Evolutionary conservation across 208 protist genomes (phyloP).

Genomic region (Wallacemonas rigidus): DNA sequence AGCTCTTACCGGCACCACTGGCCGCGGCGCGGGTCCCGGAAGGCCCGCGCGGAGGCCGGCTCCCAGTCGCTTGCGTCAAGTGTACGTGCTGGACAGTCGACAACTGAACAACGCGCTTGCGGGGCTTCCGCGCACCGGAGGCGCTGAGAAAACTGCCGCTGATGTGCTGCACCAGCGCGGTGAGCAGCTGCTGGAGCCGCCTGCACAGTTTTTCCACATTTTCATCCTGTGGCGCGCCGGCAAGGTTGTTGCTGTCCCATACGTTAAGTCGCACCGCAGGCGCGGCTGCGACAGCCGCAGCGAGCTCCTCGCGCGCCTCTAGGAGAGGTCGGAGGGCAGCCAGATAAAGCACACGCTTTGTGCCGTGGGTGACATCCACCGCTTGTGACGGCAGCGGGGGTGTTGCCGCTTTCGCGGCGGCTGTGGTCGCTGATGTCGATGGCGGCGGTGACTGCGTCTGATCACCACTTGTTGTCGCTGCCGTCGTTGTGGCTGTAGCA

Average conservation of each 20-base stretch:
- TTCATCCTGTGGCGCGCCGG: slow-evolving; percentile 53
- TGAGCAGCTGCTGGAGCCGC: slow-evolving; percentile 36
- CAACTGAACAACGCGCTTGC: slow-evolving; percentile 14
- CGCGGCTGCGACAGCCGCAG: slow-evolving; percentile 29
- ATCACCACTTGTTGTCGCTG: slow-evolving; percentile 2
- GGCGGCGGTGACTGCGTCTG: slow-evolving; percentile 3
- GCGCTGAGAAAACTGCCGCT: slow-evolving; percentile 56
- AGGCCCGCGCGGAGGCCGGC: background rate
- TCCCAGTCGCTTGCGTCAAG: background rate
- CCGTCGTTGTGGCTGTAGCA: background rate
- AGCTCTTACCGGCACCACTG: background rate
- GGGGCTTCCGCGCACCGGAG: slow-evolving; percentile 30
- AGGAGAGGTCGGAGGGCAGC: slow-evolving; percentile 51
- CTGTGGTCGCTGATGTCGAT: slow-evolving; percentile 4
- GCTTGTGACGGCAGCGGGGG: background rate
- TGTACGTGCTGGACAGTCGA: slow-evolving; percentile 2
- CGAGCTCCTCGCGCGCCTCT: slow-evolving; percentile 39
- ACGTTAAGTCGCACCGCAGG: slow-evolving; percentile 49
- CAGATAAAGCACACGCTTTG: slow-evolving; percentile 35
- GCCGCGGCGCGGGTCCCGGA: background rate
- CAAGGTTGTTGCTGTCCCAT: slow-evolving; percentile 53
- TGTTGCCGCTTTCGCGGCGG: background rate
- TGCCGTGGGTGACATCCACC: background rate
- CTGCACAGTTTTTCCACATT: slow-evolving; percentile 45
- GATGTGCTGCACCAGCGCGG: slow-evolving; percentile 59